Percentiles rank a stretch among this genome's conserved stretches.
Conservation (phyloP, 2,329 filamentous ascomycete genomes). For the Ramularia endophylla region DNA sequence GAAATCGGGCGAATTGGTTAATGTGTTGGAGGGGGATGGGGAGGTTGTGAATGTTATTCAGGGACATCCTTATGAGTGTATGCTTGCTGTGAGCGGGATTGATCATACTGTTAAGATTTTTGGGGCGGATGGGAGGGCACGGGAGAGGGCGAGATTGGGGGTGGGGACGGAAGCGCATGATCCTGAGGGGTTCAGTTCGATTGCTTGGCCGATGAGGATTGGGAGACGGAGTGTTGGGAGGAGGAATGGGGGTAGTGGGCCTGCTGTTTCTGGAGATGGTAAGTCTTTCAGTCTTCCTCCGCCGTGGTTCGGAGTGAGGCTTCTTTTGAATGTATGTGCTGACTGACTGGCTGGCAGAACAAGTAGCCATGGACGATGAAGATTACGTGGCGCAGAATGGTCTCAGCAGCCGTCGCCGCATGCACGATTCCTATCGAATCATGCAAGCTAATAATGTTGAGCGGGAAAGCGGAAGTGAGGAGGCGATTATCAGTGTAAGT, state of each 20-base stretch:
- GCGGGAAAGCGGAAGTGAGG: constrained; percentile 51
- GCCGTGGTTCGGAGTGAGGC: too few species aligned
- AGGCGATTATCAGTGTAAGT: constrained; percentile 49
- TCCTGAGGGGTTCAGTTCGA: constrained; percentile 37
- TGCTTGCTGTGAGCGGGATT: constrained; percentile 60
- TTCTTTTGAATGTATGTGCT: neutral
- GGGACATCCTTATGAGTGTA: constrained; percentile 62
- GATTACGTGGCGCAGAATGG: constrained; percentile 39
- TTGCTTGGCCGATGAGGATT: constrained; percentile 25
- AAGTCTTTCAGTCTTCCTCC: too few species aligned
- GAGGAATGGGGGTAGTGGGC: constrained; percentile 1
- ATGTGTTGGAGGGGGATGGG: constrained; percentile 60
- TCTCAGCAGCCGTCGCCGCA: constrained; percentile 51
- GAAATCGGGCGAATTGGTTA: constrained; percentile 55
- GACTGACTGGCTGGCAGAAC: constrained; percentile 3
- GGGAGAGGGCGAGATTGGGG: constrained; percentile 51
- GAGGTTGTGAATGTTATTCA: constrained; percentile 66
- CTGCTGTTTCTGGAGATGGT: neutral
- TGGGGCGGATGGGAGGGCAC: constrained; percentile 53
- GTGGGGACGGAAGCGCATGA: constrained; percentile 51
- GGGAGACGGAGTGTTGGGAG: constrained; percentile 10
- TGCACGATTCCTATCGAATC: constrained; percentile 57
- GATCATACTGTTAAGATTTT: constrained; percentile 66
- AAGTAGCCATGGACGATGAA: constrained; percentile 26
- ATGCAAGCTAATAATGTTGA: constrained; percentile 57